These are phyloP conservation scores for Stachybotrys chartarum DNA, from an alignment of 2,329 filamentous ascomycete genomes.

Conservation along the genomic window DNA sequence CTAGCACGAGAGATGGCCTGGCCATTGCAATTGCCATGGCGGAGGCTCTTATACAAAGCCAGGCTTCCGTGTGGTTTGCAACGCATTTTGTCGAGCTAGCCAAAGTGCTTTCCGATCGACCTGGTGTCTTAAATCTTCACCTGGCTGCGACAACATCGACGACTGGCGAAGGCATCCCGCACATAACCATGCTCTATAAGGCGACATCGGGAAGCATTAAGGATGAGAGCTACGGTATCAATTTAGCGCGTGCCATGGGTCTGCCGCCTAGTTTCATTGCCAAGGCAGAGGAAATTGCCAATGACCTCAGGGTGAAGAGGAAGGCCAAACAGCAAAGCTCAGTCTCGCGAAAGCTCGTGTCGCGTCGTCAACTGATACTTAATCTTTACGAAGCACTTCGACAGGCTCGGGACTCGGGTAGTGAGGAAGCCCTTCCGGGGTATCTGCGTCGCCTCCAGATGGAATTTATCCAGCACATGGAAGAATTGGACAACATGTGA, in stretches of 20 bases:
- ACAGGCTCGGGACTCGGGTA: constrained; percentile 57
- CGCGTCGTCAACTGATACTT: constrained; percentile 66
- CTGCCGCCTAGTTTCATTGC: constrained; percentile 62
- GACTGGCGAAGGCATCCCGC: constrained; percentile 40
- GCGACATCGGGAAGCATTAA: constrained; percentile 64
- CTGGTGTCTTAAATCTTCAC: constrained; percentile 77
- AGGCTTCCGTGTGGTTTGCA: constrained; percentile 81
- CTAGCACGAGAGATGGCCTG: constrained; percentile 80
- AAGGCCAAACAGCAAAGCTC: constrained; percentile 53
- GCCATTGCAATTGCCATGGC: constrained; percentile 86
- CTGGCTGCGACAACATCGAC: constrained; percentile 60
- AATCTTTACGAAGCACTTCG: constrained; percentile 65
- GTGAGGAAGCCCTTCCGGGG: constrained; percentile 48
- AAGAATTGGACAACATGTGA: constrained; percentile 43
- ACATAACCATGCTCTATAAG: constrained; percentile 84
- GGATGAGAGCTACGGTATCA: constrained; percentile 76
- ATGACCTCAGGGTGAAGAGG: constrained; percentile 49
- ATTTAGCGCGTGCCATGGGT: constrained; percentile 67
- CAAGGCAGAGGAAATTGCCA: constrained; percentile 59
- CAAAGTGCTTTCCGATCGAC: constrained; percentile 63
- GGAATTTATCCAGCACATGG: constrained; percentile 70
- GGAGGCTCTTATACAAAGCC: constrained; percentile 75
- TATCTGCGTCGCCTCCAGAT: constrained; percentile 43
- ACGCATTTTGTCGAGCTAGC: constrained; percentile 88
- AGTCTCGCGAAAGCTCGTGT: constrained; percentile 48